Evolutionary conservation across 2,329 filamentous ascomycete genomes (phyloP).

Genomic region (Curvularia sp.): DNA sequence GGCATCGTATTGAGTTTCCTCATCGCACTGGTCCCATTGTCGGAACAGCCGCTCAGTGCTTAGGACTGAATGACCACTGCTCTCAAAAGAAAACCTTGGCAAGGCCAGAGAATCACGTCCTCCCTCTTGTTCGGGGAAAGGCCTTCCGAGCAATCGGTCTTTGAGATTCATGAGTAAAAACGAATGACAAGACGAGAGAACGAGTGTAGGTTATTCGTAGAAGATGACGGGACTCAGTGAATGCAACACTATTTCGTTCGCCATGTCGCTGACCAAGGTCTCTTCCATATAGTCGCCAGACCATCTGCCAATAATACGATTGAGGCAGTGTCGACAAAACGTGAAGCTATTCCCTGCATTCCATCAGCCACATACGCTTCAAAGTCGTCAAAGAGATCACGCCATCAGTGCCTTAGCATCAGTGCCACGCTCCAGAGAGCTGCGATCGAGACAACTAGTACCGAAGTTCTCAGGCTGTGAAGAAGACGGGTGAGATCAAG

Average conservation of each 20-base stretch:
- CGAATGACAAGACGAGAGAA: conserved; percentile 2
- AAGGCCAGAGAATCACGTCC: conserved; percentile 17
- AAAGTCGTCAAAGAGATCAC: conserved; percentile 3
- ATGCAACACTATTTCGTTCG: conserved; percentile 1
- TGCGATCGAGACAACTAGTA: background rate
- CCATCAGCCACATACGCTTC: conserved; percentile 2
- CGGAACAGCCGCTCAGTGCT: conserved; percentile 33
- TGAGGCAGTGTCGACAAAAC: conserved; percentile 27
- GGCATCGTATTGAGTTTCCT: conserved; percentile 21
- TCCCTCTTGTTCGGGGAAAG: conserved; percentile 13
- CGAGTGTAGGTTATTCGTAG: background rate
- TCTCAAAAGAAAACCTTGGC: conserved; percentile 33
- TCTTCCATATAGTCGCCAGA: conserved; percentile 3
- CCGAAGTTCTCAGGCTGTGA: background rate
- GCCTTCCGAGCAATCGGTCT: conserved; percentile 18
- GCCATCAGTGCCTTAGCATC: background rate
- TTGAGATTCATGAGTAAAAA: conserved; percentile 24
- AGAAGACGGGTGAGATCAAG: background rate
- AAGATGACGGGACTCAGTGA: background rate
- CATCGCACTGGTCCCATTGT: conserved; percentile 22
- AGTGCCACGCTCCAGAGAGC: background rate
- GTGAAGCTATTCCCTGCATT: conserved; percentile 16
- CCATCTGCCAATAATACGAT: background rate
- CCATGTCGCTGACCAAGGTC: background rate
- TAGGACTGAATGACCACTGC: conserved; percentile 23